Evolutionary conservation across 1,284 basidiomycete genomes (phyloP), one percentile per base, ranked within the genome.

Genomic region (Ustilago sp.): DNA sequence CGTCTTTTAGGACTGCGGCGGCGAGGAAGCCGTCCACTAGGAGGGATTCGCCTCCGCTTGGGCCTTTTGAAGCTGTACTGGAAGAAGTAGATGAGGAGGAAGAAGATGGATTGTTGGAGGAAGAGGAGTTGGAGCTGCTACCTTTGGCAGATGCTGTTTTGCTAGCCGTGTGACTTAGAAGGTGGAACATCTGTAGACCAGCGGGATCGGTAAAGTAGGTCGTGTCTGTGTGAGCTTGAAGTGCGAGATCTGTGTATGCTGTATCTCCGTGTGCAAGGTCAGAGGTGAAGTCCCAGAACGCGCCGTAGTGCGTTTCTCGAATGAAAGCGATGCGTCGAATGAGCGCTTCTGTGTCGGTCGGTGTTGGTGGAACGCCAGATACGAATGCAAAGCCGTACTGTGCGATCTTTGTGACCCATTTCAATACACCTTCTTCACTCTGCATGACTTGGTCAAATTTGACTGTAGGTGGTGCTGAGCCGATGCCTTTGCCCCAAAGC

Each of bases 251-350:
- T 8, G 94, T 95, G 87, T 99, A 99, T 17, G 83, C 83, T 5
- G 83, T 85, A 85, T 98, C 95, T 23, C 94, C 94, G 83, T 93
- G 94, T 12, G 92, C 91, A 23, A 97, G 89, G 84, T 97, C 92
- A 0, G 95, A 91, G 0, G 95, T 98, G 83, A 99, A 97, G 83
- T 98, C 94, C 95, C 96, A 99, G 87, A 98, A 96, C 56, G 91
- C 91, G 38, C 74, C 83, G 92, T 95, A 98, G 83, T 98, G 95
- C 0, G 96, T 98, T 86, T 96, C 92, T 52, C 95, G 90, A 66
- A 98, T 95, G 83, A 93, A 94, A 0, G 91, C 92, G 78, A 98
- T 95, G 19, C 92, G 89, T 54, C 90, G 87, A 1, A 91, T 89
- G 0, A 98, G 88, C 63, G 89, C 88, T 84, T 98, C 93, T 0